Evolutionary conservation across 1,284 basidiomycete genomes (phyloP).

Genomic region (Irpex sp.): DNA sequence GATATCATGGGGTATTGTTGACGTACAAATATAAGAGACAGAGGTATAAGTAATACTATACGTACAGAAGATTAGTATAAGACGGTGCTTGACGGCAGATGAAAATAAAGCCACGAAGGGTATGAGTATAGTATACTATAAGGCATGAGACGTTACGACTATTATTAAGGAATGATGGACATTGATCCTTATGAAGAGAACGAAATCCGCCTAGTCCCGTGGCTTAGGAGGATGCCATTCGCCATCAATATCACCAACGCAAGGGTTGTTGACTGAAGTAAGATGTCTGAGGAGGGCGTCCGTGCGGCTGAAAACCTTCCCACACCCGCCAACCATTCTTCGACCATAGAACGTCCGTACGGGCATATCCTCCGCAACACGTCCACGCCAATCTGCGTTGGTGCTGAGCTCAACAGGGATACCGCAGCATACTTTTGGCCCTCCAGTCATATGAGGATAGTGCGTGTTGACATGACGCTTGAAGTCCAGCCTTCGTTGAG

Average conservation of each 20-base stretch:
- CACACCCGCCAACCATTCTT: slow-evolving; percentile 47
- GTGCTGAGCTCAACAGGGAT: not conserved
- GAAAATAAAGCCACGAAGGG: too few species aligned
- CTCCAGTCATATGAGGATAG: not conserved
- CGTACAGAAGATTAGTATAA: too few species aligned
- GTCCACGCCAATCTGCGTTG: not conserved
- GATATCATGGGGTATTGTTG: too few species aligned
- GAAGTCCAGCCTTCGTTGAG: not conserved
- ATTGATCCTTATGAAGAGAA: too few species aligned
- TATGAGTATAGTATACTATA: too few species aligned
- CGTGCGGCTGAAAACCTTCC: slow-evolving; percentile 46
- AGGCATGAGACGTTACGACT: too few species aligned
- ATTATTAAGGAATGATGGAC: too few species aligned
- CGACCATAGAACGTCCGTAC: slow-evolving; percentile 25
- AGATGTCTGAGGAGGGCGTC: slow-evolving; percentile 58
- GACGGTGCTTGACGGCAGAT: too few species aligned
- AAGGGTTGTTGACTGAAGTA: slow-evolving; percentile 37
- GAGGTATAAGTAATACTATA: too few species aligned
- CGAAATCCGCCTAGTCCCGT: not conserved
- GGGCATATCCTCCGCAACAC: slow-evolving; percentile 15
- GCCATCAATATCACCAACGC: slow-evolving; percentile 28
- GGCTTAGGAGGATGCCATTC: slow-evolving; percentile 2
- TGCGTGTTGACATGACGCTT: not conserved
- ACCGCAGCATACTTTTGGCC: not conserved
- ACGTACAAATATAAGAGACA: too few species aligned